phyloP scores from a whole-genome alignment of 768 basidiomycete species.

The Mycena vulgaris region DNA sequence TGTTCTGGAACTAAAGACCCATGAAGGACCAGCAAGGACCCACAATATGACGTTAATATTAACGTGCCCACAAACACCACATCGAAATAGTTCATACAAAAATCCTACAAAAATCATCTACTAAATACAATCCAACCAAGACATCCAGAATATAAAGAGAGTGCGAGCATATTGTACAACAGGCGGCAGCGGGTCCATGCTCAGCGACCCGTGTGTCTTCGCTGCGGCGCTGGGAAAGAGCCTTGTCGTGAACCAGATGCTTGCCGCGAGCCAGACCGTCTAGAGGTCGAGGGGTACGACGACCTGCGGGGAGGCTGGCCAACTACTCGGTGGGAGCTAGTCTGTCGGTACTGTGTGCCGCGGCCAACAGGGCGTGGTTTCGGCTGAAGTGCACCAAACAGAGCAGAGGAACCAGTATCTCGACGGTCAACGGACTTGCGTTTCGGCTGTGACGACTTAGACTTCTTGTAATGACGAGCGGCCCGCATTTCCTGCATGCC shows the following conservation, averaged over 20 bases:
- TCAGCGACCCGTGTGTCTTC: slow-evolving; percentile 28
- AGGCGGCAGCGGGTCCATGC: background rate
- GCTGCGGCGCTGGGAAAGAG: slow-evolving; percentile 23
- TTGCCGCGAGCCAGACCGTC: slow-evolving; percentile 19
- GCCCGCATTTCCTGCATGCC: slow-evolving; percentile 82
- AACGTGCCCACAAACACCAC: background rate
- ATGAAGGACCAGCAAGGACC: no score
- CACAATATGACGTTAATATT: background rate
- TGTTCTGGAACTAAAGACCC: no score
- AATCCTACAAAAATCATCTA: slow-evolving; percentile 23
- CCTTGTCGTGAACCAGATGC: slow-evolving; percentile 9
- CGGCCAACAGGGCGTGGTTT: slow-evolving; percentile 33
- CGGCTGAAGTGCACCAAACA: slow-evolving; percentile 38
- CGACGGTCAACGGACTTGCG: slow-evolving; percentile 38
- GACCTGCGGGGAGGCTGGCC: slow-evolving; percentile 36
- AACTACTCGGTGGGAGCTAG: slow-evolving; percentile 37
- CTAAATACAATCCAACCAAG: slow-evolving; percentile 7
- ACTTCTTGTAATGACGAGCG: slow-evolving; percentile 53
- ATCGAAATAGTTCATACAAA: slow-evolving; percentile 1
- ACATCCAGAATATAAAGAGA: background rate
- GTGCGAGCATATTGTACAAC: background rate
- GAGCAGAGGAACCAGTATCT: slow-evolving; percentile 33
- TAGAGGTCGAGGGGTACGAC: slow-evolving; percentile 18
- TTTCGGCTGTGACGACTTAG: slow-evolving; percentile 29
- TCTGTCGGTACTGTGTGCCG: slow-evolving; percentile 32